phyloP scores from a whole-genome alignment of 805 yeast genomes.

The Teunomyces cretensis region DNA sequence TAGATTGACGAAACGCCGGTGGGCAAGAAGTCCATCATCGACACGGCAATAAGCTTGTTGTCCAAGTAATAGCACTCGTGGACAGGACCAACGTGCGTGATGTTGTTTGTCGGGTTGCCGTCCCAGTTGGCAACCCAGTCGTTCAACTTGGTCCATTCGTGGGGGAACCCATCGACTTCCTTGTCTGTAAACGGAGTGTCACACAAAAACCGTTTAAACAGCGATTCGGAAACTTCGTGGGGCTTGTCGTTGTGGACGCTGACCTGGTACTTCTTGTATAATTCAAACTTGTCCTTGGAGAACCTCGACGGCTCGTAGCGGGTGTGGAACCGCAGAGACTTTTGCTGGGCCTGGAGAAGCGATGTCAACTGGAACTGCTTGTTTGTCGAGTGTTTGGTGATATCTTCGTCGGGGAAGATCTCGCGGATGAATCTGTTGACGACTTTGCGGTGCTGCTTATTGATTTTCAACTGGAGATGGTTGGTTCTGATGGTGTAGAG shows the following conservation, averaged over 20 bases:
- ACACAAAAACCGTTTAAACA: constrained; percentile 70
- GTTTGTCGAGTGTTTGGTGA: constrained; percentile 10
- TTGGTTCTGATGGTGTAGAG: constrained; percentile 74
- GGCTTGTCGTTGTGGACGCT: constrained; percentile 63
- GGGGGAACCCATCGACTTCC: constrained; percentile 21
- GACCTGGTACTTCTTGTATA: constrained; percentile 71
- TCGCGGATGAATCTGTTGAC: constrained; percentile 58
- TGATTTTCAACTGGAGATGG: constrained; percentile 42
- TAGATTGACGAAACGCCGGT: constrained; percentile 78
- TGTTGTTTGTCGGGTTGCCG: neutral
- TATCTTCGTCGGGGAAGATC: constrained; percentile 19
- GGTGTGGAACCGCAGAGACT: constrained; percentile 37
- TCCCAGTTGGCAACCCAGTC: constrained; percentile 36
- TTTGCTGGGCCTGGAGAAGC: constrained; percentile 41
- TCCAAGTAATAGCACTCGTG: constrained; percentile 79
- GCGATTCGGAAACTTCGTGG: constrained; percentile 40
- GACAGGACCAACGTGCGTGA: constrained; percentile 50
- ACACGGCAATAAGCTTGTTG: constrained; percentile 65
- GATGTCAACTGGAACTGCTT: constrained; percentile 24
- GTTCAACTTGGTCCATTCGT: constrained; percentile 43
- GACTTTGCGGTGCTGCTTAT: constrained; percentile 66
- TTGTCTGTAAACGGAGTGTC: constrained; percentile 53
- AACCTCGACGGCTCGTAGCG: constrained; percentile 52
- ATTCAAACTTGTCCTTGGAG: constrained; percentile 56
- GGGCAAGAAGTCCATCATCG: constrained; percentile 76